These are phyloP conservation scores for Leccinum insolens DNA, from an alignment of 1,284 basidiomycete genomes.

Conservation along the genomic window DNA sequence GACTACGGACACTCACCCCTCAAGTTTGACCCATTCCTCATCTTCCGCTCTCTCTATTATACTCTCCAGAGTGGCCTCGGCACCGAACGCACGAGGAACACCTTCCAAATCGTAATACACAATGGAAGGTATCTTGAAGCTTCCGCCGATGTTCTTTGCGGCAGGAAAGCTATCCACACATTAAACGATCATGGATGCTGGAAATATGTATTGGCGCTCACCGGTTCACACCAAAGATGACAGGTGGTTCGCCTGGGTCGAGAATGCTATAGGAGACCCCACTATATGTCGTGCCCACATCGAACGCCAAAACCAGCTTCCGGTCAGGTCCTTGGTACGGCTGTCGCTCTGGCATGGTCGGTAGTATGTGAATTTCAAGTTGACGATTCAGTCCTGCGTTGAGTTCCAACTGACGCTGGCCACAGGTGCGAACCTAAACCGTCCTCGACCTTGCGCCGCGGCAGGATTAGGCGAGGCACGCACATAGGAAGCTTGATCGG, in stretches of 20 bases:
- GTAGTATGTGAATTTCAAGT: not conserved
- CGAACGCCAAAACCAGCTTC: conserved; percentile 51
- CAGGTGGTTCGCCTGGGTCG: conserved; percentile 47
- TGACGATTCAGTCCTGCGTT: not conserved
- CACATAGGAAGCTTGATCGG: no score
- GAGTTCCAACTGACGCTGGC: not conserved
- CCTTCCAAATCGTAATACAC: conserved; percentile 52
- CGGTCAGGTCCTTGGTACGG: conserved; percentile 38
- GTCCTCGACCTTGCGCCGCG: not conserved
- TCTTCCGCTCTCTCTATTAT: conserved; percentile 47
- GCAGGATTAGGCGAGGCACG: not conserved
- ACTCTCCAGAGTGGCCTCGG: conserved; percentile 42
- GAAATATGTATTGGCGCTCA: conserved; percentile 18
- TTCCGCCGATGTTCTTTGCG: conserved; percentile 53
- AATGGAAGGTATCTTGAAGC: conserved; percentile 59
- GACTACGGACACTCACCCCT: conserved; percentile 38
- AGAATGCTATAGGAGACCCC: conserved; percentile 49
- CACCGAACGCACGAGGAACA: conserved; percentile 48
- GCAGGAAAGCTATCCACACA: conserved; percentile 47
- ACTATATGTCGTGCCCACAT: conserved; percentile 55
- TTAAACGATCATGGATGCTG: not conserved
- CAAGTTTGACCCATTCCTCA: conserved; percentile 45
- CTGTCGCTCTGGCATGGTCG: conserved; percentile 33
- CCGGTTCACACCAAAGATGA: conserved; percentile 47
- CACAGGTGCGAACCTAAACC: no score